phyloP scores from a whole-genome alignment of 768 basidiomycete genomes.

The Suillus bovinus region DNA sequence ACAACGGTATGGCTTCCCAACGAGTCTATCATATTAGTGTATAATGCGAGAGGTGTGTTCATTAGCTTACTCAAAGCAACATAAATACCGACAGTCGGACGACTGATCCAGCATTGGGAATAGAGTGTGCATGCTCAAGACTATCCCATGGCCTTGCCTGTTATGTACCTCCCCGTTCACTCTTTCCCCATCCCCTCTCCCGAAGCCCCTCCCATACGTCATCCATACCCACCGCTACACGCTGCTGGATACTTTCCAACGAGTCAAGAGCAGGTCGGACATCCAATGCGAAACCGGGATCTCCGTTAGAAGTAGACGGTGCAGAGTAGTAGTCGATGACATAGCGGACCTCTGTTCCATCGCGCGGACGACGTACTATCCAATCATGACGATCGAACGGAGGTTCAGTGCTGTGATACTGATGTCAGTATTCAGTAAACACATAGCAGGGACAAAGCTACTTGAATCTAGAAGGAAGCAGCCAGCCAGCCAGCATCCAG shows the following conservation, averaged over 20 bases:
- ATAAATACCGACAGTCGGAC: not conserved
- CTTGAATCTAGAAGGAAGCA: constrained; percentile 91
- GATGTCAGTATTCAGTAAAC: constrained; percentile 7
- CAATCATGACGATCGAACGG: constrained; percentile 99
- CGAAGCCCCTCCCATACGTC: constrained; percentile 59
- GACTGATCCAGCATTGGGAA: not conserved
- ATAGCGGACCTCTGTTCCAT: constrained; percentile 86
- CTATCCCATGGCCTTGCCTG: not conserved
- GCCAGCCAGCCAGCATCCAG: constrained; percentile 83
- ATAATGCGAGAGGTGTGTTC: not conserved
- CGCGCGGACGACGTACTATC: constrained; percentile 80
- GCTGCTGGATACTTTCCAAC: constrained; percentile 70
- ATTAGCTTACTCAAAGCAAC: not conserved
- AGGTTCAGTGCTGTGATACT: constrained; percentile 66
- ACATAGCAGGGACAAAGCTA: constrained; percentile 37
- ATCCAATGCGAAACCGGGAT: constrained; percentile 93
- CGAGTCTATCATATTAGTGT: not conserved
- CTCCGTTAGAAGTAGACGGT: constrained; percentile 84
- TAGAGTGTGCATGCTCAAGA: not conserved
- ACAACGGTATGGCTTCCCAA: not conserved
- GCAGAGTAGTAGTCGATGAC: constrained; percentile 99
- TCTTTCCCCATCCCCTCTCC: constrained; percentile 28
- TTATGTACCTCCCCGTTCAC: not conserved
- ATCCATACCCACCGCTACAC: constrained; percentile 68
- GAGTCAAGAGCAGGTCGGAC: constrained; percentile 94